Base-by-base conservation (phyloP, 2,329 filamentous ascomycete species). In the Pseudogymnoascus sp. region DNA sequence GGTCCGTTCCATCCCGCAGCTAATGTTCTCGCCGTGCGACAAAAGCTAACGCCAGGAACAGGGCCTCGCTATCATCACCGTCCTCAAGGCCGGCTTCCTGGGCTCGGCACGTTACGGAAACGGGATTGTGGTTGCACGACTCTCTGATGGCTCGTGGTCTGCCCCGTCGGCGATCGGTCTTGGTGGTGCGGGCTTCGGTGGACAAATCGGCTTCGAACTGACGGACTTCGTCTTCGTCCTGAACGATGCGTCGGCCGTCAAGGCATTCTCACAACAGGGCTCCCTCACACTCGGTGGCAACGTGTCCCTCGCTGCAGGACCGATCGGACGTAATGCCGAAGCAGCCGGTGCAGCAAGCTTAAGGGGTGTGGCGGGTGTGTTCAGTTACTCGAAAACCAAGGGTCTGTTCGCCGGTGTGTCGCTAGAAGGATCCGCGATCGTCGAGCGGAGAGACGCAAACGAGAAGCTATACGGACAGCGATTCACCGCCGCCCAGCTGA, bases 171-270 rank as follows among this genome's bases (percentile, higher is more conserved):
- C 90, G 59, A 91, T 94, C 70, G 86, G 87, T 59, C 91, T 89
- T 1, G 85, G 88, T 28, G 90, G 90, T 67, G 90, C 87, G 60
- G 90, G 90, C 22, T 89, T 95, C 66, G 90, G 90, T 67, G 90
- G 90, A 39, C 90, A 94, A 76, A 90, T 95, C 70, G 90, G 90
- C 36, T 90, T 93, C 74, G 90, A 95, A 75, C 75, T 95, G 64
- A 94, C 90, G 62, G 90, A 94, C 73, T 99, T 99, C 72, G 94
- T 99, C 72, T 97, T 99, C 76, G 97, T 99, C 66, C 85, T 99
- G 66, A 99, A 99, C 76, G 93, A 99, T 71, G 80, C 86, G 41
- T 84, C 80, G 62, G 93, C 94, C 47, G 93, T 99, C 66, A 90
- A 90, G 74, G 92, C 93, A 7, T 97, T 99, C 75, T 91, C 92